Percentiles rank a stretch among this genome's conserved stretches.
Conservation (phyloP, 768 basidiomycete genomes). For the Tephrocybe rancida region DNA sequence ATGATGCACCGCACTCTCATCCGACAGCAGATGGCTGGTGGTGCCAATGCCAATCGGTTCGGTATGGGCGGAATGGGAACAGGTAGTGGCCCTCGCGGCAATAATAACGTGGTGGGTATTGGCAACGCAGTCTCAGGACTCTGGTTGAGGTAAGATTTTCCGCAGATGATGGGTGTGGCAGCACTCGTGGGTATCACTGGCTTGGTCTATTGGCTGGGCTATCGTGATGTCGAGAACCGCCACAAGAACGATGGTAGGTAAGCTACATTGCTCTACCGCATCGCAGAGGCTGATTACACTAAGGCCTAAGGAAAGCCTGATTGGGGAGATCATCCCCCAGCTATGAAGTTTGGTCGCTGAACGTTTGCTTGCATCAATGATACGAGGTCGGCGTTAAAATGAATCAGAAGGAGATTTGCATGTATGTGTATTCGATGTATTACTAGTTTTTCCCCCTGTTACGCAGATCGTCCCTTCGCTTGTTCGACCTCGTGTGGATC, state of each 20-base stretch:
- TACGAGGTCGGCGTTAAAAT: too few species aligned
- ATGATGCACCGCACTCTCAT: slow-evolving; percentile 18
- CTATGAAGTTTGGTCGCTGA: slow-evolving; percentile 10
- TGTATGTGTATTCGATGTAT: too few species aligned
- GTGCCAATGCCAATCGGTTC: slow-evolving; percentile 15
- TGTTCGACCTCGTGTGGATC: too few species aligned
- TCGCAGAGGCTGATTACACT: slow-evolving; percentile 6
- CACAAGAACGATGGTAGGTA: slow-evolving; percentile 23
- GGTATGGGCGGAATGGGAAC: slow-evolving; percentile 9
- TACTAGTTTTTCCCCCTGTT: too few species aligned
- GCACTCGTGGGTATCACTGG: slow-evolving; percentile 19
- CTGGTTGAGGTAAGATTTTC: not conserved
- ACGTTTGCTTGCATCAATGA: too few species aligned
- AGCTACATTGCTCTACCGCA: not conserved
- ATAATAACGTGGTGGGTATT: slow-evolving; percentile 18
- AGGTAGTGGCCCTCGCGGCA: slow-evolving; percentile 18
- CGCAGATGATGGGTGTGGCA: slow-evolving; percentile 17
- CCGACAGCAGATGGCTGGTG: slow-evolving; percentile 14
- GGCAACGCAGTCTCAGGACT: not conserved
- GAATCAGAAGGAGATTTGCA: too few species aligned
- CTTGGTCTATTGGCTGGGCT: slow-evolving; percentile 22
- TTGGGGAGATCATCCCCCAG: slow-evolving; percentile 19
- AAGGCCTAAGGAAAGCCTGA: slow-evolving; percentile 17
- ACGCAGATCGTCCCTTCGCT: too few species aligned
- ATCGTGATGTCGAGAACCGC: slow-evolving; percentile 23